Evolutionary conservation across 2,329 filamentous ascomycete species (phyloP).

Genomic region (Corynespora cassiicola): DNA sequence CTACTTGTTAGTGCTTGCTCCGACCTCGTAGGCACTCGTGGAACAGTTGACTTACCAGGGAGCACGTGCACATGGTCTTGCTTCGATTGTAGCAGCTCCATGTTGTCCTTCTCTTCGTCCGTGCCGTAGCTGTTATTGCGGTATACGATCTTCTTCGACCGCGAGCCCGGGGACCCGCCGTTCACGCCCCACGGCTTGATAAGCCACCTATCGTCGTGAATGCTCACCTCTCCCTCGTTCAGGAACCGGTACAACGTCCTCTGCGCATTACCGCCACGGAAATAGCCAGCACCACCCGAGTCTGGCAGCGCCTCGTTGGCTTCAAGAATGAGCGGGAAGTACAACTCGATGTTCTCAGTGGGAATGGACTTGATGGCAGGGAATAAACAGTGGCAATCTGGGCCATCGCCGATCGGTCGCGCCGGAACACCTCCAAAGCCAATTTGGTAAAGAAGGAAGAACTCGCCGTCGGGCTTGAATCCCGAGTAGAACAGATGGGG

Average conservation of each 20-base stretch:
- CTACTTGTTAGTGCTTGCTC: neutral
- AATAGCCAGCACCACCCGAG: conserved; percentile 56
- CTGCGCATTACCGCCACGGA: conserved; percentile 57
- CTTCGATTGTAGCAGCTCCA: conserved; percentile 52
- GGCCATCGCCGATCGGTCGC: conserved; percentile 55
- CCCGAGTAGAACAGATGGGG: conserved; percentile 60
- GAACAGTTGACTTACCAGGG: conserved; percentile 36
- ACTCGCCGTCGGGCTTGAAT: conserved; percentile 56
- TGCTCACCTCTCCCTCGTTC: conserved; percentile 53
- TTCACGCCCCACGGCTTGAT: conserved; percentile 59
- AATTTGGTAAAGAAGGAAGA: conserved; percentile 59
- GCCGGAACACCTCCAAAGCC: conserved; percentile 59
- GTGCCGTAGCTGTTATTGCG: conserved; percentile 47
- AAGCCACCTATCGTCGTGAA: conserved; percentile 59
- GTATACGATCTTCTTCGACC: conserved; percentile 53
- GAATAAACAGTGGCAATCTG: conserved; percentile 59
- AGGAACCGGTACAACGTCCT: conserved; percentile 56
- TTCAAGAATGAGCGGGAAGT: conserved; percentile 57
- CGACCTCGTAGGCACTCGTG: neutral
- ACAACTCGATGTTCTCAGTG: conserved; percentile 56
- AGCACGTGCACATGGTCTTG: conserved; percentile 56
- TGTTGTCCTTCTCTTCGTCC: conserved; percentile 39
- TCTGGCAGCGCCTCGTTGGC: conserved; percentile 56
- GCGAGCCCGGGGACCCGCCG: conserved; percentile 52
- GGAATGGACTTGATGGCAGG: conserved; percentile 59